phyloP scores from a whole-genome alignment of 768 basidiomycete genomes.

The Panaeolus papilionaceus region DNA sequence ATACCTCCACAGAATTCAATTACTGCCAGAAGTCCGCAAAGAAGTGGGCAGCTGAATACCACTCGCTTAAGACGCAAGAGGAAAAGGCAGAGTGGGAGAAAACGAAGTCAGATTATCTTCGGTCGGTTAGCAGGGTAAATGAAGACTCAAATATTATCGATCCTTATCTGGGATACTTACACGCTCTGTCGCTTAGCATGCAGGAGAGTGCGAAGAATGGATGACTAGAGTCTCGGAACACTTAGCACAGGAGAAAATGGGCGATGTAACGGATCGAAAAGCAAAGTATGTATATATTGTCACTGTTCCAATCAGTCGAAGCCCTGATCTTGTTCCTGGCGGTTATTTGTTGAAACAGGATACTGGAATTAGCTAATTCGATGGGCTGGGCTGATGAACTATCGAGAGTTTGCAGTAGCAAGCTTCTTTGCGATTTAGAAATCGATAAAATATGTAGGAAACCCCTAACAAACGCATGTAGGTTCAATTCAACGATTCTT shows the following conservation, averaged over 20 bases:
- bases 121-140: background rate
- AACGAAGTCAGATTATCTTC: background rate
- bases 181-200: constrained; percentile 4
- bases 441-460: background rate
- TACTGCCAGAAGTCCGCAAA: background rate
- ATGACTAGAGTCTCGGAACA: background rate
- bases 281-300: constrained; percentile 10
- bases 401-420: background rate
- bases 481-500: background rate
- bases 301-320: background rate
- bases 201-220: constrained; percentile 14
- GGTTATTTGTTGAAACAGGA: background rate
- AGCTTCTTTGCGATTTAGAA: background rate
- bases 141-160: background rate
- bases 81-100: background rate
- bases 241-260: too few species aligned
- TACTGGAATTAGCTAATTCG: constrained; percentile 12
- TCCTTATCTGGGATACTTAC: background rate
- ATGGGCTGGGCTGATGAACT: constrained; percentile 22
- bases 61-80: background rate
- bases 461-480: background rate
- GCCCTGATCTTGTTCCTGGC: background rate
- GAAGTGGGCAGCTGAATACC: background rate
- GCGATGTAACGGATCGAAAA: constrained; percentile 8
- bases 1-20: background rate